Conservation (phyloP, 345 rosid genomes). For the Physaria fendleri region DNA sequence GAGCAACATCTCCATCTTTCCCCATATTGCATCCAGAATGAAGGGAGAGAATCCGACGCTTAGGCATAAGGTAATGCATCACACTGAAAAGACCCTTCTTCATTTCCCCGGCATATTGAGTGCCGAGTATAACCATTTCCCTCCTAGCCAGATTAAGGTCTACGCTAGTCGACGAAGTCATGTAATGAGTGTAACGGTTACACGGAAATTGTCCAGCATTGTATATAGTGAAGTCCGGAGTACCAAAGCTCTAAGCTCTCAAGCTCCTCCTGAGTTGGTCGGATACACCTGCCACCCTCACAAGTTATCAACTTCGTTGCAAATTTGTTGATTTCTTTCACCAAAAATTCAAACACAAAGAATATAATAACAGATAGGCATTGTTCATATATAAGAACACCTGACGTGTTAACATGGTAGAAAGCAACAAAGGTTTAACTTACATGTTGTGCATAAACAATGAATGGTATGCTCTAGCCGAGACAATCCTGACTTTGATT, state of each 20-base stretch:
- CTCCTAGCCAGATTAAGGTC: conserved; percentile 86
- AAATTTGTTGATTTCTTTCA: conserved; percentile 32
- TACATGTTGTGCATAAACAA: too few species aligned
- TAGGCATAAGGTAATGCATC: conserved; percentile 99
- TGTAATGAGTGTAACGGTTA: conserved; percentile 95
- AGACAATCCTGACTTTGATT: too few species aligned
- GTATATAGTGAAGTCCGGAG: conserved; percentile 97
- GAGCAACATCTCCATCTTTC: conserved; percentile 95
- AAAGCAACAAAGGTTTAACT: neutral
- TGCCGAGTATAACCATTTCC: conserved; percentile 99
- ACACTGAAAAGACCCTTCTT: conserved; percentile 98
- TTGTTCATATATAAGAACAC: conserved; percentile 24
- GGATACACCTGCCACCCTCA: conserved; percentile 98
- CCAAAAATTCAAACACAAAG: neutral
- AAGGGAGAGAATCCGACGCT: conserved; percentile 81
- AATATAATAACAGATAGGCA: neutral
- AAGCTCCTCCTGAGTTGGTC: conserved; percentile 94
- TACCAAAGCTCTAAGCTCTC: conserved; percentile 96
- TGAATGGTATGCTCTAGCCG: too few species aligned
- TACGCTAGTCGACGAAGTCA: conserved; percentile 98
- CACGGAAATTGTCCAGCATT: conserved; percentile 99
- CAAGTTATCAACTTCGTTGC: conserved; percentile 53
- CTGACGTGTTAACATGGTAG: conserved; percentile 25
- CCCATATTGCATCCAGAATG: conserved; percentile 99
- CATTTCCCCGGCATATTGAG: conserved; percentile 99